Evolutionary conservation across 345 rosid species (phyloP).

Genomic region (Mangifera indica): DNA sequence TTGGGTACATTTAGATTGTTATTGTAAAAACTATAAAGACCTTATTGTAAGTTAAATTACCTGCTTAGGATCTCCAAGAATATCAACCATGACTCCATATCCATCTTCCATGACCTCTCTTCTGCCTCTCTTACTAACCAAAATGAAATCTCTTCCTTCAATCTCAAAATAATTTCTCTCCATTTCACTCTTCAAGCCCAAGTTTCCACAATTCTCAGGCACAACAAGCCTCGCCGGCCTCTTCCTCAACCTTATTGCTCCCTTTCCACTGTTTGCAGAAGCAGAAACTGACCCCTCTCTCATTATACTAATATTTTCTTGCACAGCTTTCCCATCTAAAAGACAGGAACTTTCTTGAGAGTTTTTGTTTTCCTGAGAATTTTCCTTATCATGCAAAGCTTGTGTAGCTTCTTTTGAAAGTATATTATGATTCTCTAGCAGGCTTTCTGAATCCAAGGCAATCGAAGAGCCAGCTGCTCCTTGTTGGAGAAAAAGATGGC

Average conservation of each 20-base stretch:
- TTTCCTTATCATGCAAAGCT: neutral
- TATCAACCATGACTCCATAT: slow-evolving; percentile 32
- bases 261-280: neutral
- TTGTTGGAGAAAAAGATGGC: neutral
- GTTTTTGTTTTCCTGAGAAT: neutral
- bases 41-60: slow-evolving; percentile 18
- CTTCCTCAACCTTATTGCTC: slow-evolving; percentile 25
- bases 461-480: neutral
- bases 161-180: slow-evolving; percentile 27
- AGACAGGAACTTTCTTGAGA: neutral
- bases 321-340: slow-evolving; percentile 1
- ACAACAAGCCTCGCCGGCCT: slow-evolving; percentile 47
- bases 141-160: slow-evolving; percentile 38
- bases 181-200: slow-evolving; percentile 6
- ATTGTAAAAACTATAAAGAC: neutral
- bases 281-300: neutral
- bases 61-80: slow-evolving; percentile 48
- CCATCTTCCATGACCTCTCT: slow-evolving; percentile 54
- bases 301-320: neutral
- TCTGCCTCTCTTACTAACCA: slow-evolving; percentile 48
- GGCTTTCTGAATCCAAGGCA: neutral
- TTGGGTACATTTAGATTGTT: too few species aligned
- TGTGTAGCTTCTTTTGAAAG: neutral
- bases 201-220: slow-evolving; percentile 24
- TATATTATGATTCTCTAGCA: too few species aligned